Percentiles rank a stretch among this genome's conserved stretches.
Evolutionary conservation across 2,329 filamentous ascomycete species (phyloP).

Genomic region (Simplicillium sp.): DNA sequence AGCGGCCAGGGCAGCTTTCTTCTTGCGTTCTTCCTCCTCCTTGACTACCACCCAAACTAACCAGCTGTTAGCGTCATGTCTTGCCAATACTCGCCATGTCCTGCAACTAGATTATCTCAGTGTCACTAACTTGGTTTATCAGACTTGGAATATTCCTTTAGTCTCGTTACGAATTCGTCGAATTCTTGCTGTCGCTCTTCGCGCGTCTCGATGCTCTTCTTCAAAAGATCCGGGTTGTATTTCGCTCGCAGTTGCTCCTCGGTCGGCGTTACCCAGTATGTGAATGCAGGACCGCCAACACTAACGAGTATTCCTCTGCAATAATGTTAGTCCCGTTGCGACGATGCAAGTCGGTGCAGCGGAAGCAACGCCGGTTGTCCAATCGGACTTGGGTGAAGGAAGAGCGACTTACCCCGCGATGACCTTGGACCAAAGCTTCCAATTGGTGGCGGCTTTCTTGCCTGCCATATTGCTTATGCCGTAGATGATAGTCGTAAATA

Average conservation of each 20-base stretch:
- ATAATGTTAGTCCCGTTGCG: conserved; percentile 3
- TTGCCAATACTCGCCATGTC: not conserved
- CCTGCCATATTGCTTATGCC: conserved; percentile 18
- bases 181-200: conserved; percentile 75
- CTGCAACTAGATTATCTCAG: conserved; percentile 2
- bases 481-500: not conserved
- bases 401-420: conserved; percentile 47
- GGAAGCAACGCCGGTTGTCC: not conserved
- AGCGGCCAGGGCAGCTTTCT: conserved; percentile 23
- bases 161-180: conserved; percentile 70
- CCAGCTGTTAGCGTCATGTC: not conserved
- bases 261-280: conserved; percentile 69
- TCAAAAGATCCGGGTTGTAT: conserved; percentile 93
- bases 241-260: conserved; percentile 87
- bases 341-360: too few species aligned
- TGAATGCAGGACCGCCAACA: conserved; percentile 78
- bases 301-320: conserved; percentile 60
- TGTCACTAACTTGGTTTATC: conserved; percentile 72
- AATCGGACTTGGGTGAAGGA: conserved; percentile 7
- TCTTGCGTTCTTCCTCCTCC: conserved; percentile 34
- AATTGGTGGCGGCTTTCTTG: conserved; percentile 38
- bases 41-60: conserved; percentile 43
- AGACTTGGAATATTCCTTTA: conserved; percentile 86
- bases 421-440: conserved; percentile 61
- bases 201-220: conserved; percentile 71